Base-by-base conservation (phyloP, 2,329 filamentous ascomycete species). In the Sporothrix curviconia region DNA sequence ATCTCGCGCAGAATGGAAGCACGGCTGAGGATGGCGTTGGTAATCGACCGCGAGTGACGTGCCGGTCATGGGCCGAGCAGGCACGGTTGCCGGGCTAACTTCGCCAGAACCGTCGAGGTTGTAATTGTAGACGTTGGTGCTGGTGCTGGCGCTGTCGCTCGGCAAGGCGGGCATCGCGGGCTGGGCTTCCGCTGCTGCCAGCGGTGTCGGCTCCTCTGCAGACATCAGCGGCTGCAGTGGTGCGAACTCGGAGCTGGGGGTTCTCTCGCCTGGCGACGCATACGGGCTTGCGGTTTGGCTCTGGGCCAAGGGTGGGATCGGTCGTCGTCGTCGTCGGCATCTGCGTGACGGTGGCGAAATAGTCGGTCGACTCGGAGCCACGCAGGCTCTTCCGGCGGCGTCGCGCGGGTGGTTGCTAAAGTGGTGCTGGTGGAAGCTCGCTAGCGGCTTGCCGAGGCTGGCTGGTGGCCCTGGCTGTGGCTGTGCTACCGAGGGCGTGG, bases 241-340 rank as follows among this genome's bases (percentile, higher is more conserved):
- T 11, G 11, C 28, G 28, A 11, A 42, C 32, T 61, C 60, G 37
- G 69, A 64, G 59, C 71, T 61, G 57, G 47, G 57, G 50, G 60
- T 53, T 39, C 46, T 66, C 44, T 68, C 64, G 42, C 64, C 65
- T 15, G 70, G 66, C 62, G 72, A 71, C 14, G 74, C 70, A 49
- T 85, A 82, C 1, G 87, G 88, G 66, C 84, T 89, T 17, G 82
- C 87, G 36, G 82, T 84, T 50, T 89, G 80, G 67, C 87, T 92
- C 64, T 89, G 86, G 17, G 88, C 83, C 42, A 92, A 19, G 89
- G 88, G 68, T 92, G 89, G 55, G n/a, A n/a, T 90, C 86, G 50
- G 42, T 37, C 11, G 14, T 12, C 8, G 46, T 15, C 7, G 19
- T 28, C 12, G 73, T 71, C 54, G 79, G 77, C 64, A 77, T 73